Evolutionary conservation across 2,329 filamentous ascomycete species (phyloP).

Genomic region (Sclerotiophoma versabilis): DNA sequence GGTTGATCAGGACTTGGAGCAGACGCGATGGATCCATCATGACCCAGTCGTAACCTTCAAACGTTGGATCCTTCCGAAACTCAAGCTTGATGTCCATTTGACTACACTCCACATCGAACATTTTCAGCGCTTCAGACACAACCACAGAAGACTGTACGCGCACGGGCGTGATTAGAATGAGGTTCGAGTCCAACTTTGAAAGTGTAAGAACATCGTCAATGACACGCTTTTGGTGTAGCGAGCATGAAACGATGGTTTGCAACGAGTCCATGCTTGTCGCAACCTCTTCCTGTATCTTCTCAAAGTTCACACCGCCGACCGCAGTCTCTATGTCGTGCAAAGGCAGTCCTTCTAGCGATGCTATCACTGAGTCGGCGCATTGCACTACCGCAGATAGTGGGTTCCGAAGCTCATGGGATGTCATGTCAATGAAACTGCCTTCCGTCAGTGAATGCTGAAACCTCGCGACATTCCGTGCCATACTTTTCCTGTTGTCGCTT

Average conservation of each 20-base stretch:
- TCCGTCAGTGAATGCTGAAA: slow-evolving; percentile 7
- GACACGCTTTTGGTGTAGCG: slow-evolving; percentile 49
- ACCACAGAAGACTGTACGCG: slow-evolving; percentile 29
- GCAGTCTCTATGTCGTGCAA: slow-evolving; percentile 7
- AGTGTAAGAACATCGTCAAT: slow-evolving; percentile 53
- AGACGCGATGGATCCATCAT: slow-evolving; percentile 41
- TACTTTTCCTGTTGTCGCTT: slow-evolving; percentile 49
- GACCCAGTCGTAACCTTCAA: slow-evolving; percentile 47
- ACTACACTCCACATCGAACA: slow-evolving; percentile 39
- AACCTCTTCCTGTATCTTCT: slow-evolving; percentile 26
- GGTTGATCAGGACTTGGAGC: slow-evolving; percentile 38
- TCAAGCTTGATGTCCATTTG: slow-evolving; percentile 49
- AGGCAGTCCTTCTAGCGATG: slow-evolving; percentile 6
- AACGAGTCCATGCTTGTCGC: slow-evolving; percentile 40
- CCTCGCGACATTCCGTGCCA: no score
- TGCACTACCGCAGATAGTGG: slow-evolving; percentile 51
- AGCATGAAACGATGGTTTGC: slow-evolving; percentile 46
- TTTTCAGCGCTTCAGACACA: slow-evolving; percentile 35
- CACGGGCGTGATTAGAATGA: slow-evolving; percentile 37
- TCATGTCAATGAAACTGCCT: slow-evolving; percentile 41
- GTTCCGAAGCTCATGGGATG: slow-evolving; percentile 48
- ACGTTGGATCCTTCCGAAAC: slow-evolving; percentile 48
- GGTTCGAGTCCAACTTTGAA: slow-evolving; percentile 40
- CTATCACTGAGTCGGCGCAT: slow-evolving; percentile 52
- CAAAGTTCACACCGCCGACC: slow-evolving; percentile 4